These are phyloP conservation scores for Isochrysis galbana DNA, from an alignment of 78 protist genomes.

Conservation along the genomic window DNA sequence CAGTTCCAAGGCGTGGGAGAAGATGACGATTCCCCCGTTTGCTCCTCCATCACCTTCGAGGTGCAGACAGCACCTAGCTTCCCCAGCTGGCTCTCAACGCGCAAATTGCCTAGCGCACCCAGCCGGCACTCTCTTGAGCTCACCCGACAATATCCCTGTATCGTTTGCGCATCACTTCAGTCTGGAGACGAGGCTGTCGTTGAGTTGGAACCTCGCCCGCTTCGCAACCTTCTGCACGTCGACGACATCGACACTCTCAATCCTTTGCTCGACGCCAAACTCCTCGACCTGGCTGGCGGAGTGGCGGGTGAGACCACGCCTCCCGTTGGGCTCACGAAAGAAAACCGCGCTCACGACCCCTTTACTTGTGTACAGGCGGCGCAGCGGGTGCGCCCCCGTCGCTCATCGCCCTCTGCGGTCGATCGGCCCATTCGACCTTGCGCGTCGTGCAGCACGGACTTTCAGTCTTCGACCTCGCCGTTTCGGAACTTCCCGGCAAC, in stretches of 20 bases:
- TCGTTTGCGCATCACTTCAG: too few species aligned
- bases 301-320: too few species aligned
- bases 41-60: background rate
- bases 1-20: conserved; percentile 67
- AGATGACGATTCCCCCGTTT: conserved; percentile 46
- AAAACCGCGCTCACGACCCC: too few species aligned
- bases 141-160: too few species aligned
- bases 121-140: too few species aligned
- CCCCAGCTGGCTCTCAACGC: too few species aligned
- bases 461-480: conserved; percentile 76
- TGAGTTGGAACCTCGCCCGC: conserved; percentile 64
- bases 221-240: conserved; percentile 70
- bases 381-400: conserved; percentile 43
- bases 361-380: too few species aligned
- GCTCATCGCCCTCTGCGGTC: conserved; percentile 1
- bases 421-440: conserved; percentile 75
- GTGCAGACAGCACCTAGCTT: too few species aligned
- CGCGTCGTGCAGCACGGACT: conserved; percentile 86
- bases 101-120: too few species aligned
- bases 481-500: conserved; percentile 75
- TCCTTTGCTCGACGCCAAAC: conserved; percentile 76
- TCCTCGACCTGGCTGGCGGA: background rate
- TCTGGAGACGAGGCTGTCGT: background rate
- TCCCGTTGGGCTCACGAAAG: too few species aligned
- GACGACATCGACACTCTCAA: conserved; percentile 73